Conservation (phyloP, 169 alveolate genomes). For the Besnoitia besnoiti region DNA sequence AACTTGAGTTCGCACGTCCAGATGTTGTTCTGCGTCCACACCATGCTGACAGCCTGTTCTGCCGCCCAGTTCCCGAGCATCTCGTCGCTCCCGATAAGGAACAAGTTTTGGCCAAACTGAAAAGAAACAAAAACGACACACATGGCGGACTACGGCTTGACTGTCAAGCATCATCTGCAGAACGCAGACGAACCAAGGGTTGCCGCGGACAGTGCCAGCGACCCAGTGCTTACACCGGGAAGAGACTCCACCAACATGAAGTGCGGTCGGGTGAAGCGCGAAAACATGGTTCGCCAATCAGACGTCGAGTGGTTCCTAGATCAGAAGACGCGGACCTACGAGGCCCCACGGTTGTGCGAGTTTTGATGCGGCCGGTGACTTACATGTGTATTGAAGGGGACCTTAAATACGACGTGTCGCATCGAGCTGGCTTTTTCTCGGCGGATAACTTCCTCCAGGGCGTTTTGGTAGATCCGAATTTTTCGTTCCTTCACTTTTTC, state of each 20-base stretch:
- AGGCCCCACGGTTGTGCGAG: not conserved
- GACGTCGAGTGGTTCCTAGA: too few relatives aligned
- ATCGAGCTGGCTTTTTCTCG: not conserved
- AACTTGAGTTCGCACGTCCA: conserved; percentile 1
- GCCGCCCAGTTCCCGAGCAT: not conserved
- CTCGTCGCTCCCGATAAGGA: conserved; percentile 34
- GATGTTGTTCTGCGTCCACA: conserved; percentile 17
- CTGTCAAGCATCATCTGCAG: too few relatives aligned
- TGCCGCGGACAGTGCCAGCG: too few relatives aligned
- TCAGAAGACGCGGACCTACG: too few relatives aligned
- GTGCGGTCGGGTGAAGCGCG: too few relatives aligned
- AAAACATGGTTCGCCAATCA: too few relatives aligned
- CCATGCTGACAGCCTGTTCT: conserved; percentile 16
- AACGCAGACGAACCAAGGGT: too few relatives aligned
- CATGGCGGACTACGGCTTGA: too few relatives aligned
- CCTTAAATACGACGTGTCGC: conserved; percentile 6
- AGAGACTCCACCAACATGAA: too few relatives aligned
- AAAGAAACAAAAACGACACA: not conserved
- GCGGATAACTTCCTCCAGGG: conserved; percentile 45
- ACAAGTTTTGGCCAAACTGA: conserved; percentile 48
- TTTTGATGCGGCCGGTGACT: not conserved
- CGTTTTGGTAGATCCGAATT: conserved; percentile 41
- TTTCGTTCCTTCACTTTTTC: conserved; percentile 25
- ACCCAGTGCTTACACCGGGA: too few relatives aligned
- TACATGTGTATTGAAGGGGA: conserved; percentile 23